Conservation (phyloP, 208 protist species). For the Crithidia expoeki region DNA sequence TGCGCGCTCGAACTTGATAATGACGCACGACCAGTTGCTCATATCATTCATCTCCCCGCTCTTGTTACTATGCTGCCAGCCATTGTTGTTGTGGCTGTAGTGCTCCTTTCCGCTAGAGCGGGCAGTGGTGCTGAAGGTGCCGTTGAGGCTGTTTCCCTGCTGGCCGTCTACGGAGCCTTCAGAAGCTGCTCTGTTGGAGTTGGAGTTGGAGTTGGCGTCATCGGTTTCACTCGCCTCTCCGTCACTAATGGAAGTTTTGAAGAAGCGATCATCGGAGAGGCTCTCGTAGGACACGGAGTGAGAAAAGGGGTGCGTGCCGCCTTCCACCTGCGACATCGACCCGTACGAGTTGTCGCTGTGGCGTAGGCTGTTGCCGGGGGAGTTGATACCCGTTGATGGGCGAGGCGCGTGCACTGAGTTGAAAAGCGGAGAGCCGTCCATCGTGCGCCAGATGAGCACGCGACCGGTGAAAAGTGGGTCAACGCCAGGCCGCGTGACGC, state of each 20-base stretch:
- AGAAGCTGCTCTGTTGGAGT: neutral
- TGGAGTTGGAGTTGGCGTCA: neutral
- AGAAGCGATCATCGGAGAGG: slow-evolving; percentile 3
- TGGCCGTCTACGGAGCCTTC: neutral
- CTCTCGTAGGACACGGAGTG: slow-evolving; percentile 1
- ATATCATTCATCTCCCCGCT: slow-evolving; percentile 24
- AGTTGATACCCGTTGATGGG: neutral
- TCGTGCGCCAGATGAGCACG: slow-evolving; percentile 40
- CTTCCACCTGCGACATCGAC: neutral
- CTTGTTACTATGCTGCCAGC: neutral
- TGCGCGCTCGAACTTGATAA: slow-evolving; percentile 64
- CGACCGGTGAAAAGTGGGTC: slow-evolving; percentile 37
- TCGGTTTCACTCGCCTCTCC: slow-evolving; percentile 1
- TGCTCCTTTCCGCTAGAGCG: neutral
- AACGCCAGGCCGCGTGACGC: slow-evolving; percentile 9
- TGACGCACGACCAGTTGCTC: slow-evolving; percentile 40
- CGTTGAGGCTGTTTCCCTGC: neutral
- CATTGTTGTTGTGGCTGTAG: neutral
- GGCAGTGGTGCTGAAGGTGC: neutral
- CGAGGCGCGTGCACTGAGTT: slow-evolving; percentile 7
- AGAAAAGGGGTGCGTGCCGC: neutral
- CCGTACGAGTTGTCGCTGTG: neutral
- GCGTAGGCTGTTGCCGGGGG: neutral
- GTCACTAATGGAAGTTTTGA: neutral
- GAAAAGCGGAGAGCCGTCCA: slow-evolving; percentile 40